Evolutionary conservation across 2,329 filamentous ascomycete species (phyloP).

Genomic region (Sporothrix variecibatus): DNA sequence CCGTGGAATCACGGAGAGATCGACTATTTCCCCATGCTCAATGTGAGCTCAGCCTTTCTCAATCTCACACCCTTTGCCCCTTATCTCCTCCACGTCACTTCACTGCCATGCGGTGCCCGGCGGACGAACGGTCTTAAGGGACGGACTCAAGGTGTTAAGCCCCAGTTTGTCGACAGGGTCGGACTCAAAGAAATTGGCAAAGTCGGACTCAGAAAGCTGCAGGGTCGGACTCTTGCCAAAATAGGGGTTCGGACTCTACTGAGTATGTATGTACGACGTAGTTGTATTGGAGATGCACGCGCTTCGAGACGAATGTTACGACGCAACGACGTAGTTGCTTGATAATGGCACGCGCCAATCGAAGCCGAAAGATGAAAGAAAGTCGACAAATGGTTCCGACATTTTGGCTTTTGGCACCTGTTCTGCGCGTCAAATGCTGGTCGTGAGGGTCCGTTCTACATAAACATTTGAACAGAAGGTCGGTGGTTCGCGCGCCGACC

Average conservation of each 20-base stretch:
- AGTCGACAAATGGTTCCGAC: neutral
- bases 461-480: neutral
- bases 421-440: neutral
- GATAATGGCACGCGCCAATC: neutral
- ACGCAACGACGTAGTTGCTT: neutral
- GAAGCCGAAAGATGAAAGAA: neutral
- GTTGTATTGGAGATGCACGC: neutral
- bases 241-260: too few relatives aligned
- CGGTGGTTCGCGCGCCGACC: constrained; percentile 20
- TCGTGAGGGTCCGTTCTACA: neutral
- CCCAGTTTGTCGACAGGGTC: neutral
- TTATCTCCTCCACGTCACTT: neutral
- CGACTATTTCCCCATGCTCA: neutral
- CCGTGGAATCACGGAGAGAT: neutral
- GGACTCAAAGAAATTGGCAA: neutral
- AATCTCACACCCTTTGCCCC: neutral
- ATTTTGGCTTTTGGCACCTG: neutral
- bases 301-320: neutral
- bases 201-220: neutral
- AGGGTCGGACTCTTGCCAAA: neutral
- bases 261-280: too few relatives aligned
- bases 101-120: neutral
- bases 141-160: neutral
- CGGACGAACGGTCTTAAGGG: neutral
- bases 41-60: neutral